These are phyloP conservation scores for Vickermania ingenoplastis DNA, from an alignment of 208 protist genomes.

Conservation along the genomic window DNA sequence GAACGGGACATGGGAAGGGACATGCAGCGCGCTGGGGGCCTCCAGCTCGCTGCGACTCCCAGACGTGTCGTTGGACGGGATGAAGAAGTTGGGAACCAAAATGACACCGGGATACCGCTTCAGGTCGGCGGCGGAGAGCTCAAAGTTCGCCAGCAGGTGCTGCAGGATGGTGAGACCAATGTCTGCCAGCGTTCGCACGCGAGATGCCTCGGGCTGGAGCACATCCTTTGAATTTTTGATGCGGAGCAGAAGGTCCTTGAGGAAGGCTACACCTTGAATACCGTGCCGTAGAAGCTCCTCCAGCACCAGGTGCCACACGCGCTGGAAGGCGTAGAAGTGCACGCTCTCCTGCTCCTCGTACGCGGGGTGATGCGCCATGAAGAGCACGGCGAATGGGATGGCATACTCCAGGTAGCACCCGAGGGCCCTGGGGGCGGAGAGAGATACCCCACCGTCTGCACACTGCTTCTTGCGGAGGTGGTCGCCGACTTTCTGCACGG, in stretches of 20 bases:
- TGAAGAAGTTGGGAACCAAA: slow-evolving; percentile 61
- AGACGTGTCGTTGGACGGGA: slow-evolving; percentile 8
- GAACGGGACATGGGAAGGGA: slow-evolving; percentile 36
- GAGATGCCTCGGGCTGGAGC: slow-evolving; percentile 32
- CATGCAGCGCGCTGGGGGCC: slow-evolving; percentile 12
- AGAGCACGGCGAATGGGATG: slow-evolving; percentile 70
- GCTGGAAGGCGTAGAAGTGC: slow-evolving; percentile 60
- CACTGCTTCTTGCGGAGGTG: slow-evolving; percentile 32
- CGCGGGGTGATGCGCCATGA: slow-evolving; percentile 67
- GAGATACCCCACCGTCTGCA: slow-evolving; percentile 17
- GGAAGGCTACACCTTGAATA: slow-evolving; percentile 55
- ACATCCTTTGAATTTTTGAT: slow-evolving; percentile 71
- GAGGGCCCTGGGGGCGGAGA: slow-evolving; percentile 40
- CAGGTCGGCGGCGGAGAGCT: slow-evolving; percentile 36
- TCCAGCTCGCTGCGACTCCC: slow-evolving; percentile 12
- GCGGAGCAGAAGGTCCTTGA: slow-evolving; percentile 55
- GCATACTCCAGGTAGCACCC: slow-evolving; percentile 71
- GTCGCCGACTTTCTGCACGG: slow-evolving; percentile 37
- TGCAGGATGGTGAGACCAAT: slow-evolving; percentile 53
- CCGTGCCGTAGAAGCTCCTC: slow-evolving; percentile 67
- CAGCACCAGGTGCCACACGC: slow-evolving; percentile 72
- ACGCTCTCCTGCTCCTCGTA: slow-evolving; percentile 36
- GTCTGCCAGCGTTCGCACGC: slow-evolving; percentile 60
- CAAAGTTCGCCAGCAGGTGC: slow-evolving; percentile 43
- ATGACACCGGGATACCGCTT: slow-evolving; percentile 60